Evolutionary conservation across 1,284 basidiomycete genomes (phyloP).

Genomic region (Irpex sp.): DNA sequence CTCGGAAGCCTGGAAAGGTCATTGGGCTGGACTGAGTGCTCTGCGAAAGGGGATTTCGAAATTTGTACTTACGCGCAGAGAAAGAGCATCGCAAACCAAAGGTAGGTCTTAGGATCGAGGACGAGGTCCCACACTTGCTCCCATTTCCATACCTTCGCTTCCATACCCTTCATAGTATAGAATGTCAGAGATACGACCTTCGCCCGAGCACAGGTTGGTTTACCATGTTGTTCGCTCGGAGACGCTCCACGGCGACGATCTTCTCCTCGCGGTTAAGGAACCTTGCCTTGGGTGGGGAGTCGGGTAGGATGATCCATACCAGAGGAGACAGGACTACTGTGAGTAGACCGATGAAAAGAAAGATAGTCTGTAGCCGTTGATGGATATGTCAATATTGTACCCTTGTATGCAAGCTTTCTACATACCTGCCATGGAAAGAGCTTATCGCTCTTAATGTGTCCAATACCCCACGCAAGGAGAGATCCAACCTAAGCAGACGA

Average conservation of each 20-base stretch:
- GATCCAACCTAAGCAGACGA: constrained; percentile 24
- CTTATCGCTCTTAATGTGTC: constrained; percentile 32
- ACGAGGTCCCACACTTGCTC: constrained; percentile 37
- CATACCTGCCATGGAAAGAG: constrained; percentile 33
- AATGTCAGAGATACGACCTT: not conserved
- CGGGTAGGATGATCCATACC: constrained; percentile 37
- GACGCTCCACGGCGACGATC: constrained; percentile 36
- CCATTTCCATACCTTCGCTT: constrained; percentile 42
- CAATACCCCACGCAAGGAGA: constrained; percentile 35
- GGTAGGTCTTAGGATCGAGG: constrained; percentile 38
- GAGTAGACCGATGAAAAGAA: constrained; percentile 43
- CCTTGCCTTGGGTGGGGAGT: constrained; percentile 33
- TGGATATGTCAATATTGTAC: not conserved
- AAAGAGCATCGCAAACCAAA: constrained; percentile 38
- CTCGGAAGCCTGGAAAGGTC: constrained; percentile 31
- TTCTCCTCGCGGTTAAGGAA: constrained; percentile 37
- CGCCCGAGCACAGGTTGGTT: not conserved
- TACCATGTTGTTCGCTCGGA: constrained; percentile 35
- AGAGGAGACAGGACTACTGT: constrained; percentile 39
- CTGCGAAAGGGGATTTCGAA: not conserved
- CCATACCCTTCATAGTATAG: constrained; percentile 26
- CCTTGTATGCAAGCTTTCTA: not conserved
- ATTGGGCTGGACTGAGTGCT: not conserved
- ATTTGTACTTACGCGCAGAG: constrained; percentile 28
- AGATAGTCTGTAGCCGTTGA: constrained; percentile 31